A percentile compares a stretch with the other conserved stretches of the same genome.
phyloP scores from a whole-genome alignment of 73 alveolate genomes.

The Stentor coeruleus region DNA sequence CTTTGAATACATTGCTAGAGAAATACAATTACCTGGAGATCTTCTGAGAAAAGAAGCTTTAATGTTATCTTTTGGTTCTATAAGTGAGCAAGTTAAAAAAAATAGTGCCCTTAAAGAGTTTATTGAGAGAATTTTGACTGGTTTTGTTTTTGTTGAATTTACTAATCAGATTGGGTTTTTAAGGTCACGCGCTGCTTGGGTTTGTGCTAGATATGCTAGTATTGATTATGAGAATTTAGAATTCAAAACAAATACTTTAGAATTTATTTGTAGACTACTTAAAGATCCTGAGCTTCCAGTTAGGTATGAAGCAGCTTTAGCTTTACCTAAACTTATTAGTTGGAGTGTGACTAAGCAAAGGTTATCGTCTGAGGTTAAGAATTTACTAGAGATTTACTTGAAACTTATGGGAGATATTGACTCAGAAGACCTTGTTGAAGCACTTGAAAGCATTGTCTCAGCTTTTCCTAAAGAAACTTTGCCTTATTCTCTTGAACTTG shows the following conservation, averaged over 20 bases:
- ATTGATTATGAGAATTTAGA: slow-evolving; percentile 28
- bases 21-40: too few species aligned
- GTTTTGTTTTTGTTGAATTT: slow-evolving; percentile 48
- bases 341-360: slow-evolving; percentile 31
- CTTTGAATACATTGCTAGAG: background rate
- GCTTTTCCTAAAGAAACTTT: slow-evolving; percentile 44
- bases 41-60: too few species aligned
- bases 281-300: slow-evolving; percentile 55
- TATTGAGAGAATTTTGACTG: too few species aligned
- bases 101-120: too few species aligned
- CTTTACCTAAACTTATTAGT: slow-evolving; percentile 41
- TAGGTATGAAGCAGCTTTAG: slow-evolving; percentile 44
- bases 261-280: slow-evolving; percentile 35
- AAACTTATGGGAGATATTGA: slow-evolving; percentile 65
- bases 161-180: slow-evolving; percentile 35
- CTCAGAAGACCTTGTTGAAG: slow-evolving; percentile 61
- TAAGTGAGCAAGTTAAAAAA: too few species aligned
- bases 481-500: slow-evolving; percentile 57
- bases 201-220: slow-evolving; percentile 51
- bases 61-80: too few species aligned
- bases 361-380: slow-evolving; percentile 37
- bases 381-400: slow-evolving; percentile 40
- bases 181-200: slow-evolving; percentile 52
- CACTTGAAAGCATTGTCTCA: slow-evolving; percentile 59
- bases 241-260: slow-evolving; percentile 36